phyloP scores from a whole-genome alignment of 768 basidiomycete species.

The Holtermannia corniformis region DNA sequence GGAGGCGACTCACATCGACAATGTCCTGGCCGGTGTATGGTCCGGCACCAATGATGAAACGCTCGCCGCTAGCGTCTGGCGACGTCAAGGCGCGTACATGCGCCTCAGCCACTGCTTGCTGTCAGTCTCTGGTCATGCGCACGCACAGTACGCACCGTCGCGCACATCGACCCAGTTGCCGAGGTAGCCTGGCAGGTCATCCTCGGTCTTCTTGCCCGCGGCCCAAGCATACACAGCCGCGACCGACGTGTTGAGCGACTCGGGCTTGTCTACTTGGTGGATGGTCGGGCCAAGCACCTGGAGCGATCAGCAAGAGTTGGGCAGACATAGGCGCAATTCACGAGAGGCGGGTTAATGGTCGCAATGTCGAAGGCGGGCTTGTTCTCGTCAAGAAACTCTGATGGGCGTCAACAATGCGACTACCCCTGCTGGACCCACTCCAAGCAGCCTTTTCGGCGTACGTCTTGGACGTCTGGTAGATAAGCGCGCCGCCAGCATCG shows the following conservation, averaged over 20 bases:
- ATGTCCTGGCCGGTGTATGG: slow-evolving; percentile 37
- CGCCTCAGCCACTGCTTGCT: slow-evolving; percentile 51
- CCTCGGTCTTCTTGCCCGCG: slow-evolving; percentile 31
- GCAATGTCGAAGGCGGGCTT: slow-evolving; percentile 34
- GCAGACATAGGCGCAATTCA: slow-evolving; percentile 3
- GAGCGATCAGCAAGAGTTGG: slow-evolving; percentile 22
- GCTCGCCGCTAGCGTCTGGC: slow-evolving; percentile 50
- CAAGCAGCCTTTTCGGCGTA: slow-evolving; percentile 34
- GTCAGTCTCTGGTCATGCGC: slow-evolving; percentile 15
- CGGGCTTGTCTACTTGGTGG: slow-evolving; percentile 42
- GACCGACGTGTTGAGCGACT: slow-evolving; percentile 44
- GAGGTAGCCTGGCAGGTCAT: slow-evolving; percentile 22
- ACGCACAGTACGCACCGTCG: slow-evolving; percentile 19
- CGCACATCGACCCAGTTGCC: slow-evolving; percentile 38
- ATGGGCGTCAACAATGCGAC: not conserved
- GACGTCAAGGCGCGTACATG: slow-evolving; percentile 51
- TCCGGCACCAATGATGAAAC: slow-evolving; percentile 49
- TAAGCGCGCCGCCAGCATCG: slow-evolving; percentile 16
- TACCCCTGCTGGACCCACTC: slow-evolving; percentile 1
- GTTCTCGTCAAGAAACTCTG: slow-evolving; percentile 35
- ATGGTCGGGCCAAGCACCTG: slow-evolving; percentile 43
- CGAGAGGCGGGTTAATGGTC: slow-evolving; percentile 37
- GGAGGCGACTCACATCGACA: slow-evolving; percentile 18
- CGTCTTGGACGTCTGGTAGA: slow-evolving; percentile 29
- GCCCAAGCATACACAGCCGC: slow-evolving; percentile 30